phyloP scores from a whole-genome alignment of 768 basidiomycete species.

The Xerocomellus intermedius region DNA sequence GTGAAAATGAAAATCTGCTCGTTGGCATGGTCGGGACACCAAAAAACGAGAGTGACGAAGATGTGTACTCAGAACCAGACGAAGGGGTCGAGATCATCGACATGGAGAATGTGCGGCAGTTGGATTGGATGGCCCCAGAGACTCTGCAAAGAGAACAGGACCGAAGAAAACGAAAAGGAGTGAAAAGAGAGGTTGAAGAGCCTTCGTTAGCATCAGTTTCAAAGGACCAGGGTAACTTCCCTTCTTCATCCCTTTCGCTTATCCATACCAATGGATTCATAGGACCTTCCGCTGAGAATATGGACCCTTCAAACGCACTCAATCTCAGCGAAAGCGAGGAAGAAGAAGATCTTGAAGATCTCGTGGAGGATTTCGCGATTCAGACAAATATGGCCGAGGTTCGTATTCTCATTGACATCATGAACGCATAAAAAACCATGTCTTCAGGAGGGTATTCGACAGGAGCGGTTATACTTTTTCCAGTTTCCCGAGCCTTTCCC shows the following conservation, averaged over 20 bases:
- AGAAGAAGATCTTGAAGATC: constrained; percentile 77
- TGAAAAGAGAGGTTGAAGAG: constrained; percentile 49
- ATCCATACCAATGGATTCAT: background rate
- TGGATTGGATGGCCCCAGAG: constrained; percentile 92
- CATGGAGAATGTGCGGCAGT: constrained; percentile 69
- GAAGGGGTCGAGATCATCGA: constrained; percentile 87
- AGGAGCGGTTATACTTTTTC: constrained; percentile 81
- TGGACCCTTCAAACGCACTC: constrained; percentile 57
- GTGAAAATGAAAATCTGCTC: constrained; percentile 26
- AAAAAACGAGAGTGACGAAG: constrained; percentile 51
- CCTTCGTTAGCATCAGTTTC: constrained; percentile 19
- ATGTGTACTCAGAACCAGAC: constrained; percentile 83
- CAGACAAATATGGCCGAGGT: constrained; percentile 43
- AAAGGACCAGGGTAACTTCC: constrained; percentile 35
- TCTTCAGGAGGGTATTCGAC: constrained; percentile 47
- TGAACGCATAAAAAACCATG: background rate
- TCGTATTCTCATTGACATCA: background rate
- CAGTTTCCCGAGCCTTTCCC: constrained; percentile 90
- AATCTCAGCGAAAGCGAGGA: constrained; percentile 75
- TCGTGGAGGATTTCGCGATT: constrained; percentile 65
- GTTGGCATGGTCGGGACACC: constrained; percentile 23
- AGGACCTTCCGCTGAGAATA: constrained; percentile 12
- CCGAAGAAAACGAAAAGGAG: constrained; percentile 34
- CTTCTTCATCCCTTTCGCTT: background rate
- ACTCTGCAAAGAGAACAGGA: constrained; percentile 54